These are phyloP conservation scores for Coemansia brasiliensis DNA, from an alignment of 192 early-diverging fungal species.

Conservation along the genomic window DNA sequence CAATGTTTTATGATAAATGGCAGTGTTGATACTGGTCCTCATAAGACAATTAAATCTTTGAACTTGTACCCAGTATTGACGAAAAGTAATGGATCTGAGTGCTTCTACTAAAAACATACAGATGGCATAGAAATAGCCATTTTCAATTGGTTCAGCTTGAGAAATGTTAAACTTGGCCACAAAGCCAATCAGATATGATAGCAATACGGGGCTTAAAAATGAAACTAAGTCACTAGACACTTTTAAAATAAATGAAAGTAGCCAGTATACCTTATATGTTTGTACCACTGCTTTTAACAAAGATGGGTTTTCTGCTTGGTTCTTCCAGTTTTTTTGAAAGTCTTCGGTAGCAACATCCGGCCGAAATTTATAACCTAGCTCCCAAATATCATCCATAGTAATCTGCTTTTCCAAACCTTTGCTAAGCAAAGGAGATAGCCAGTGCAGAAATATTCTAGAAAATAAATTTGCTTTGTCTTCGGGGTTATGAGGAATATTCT, in stretches of 20 bases:
- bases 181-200: slow-evolving; percentile 21
- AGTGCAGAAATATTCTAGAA: slow-evolving; percentile 65
- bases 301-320: slow-evolving; percentile 15
- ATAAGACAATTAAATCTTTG: neutral
- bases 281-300: neutral
- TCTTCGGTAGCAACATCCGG: slow-evolving; percentile 2
- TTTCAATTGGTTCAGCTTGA: slow-evolving; percentile 10
- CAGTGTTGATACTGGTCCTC: neutral
- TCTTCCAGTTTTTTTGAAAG: slow-evolving; percentile 20
- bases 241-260: slow-evolving; percentile 72
- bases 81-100: neutral
- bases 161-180: slow-evolving; percentile 11
- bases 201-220: slow-evolving; percentile 75
- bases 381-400: slow-evolving; percentile 1
- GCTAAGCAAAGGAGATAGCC: slow-evolving; percentile 81
- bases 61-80: neutral
- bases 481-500: neutral
- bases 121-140: slow-evolving; percentile 21
- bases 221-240: slow-evolving; percentile 64
- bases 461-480: slow-evolving; percentile 13
- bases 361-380: neutral
- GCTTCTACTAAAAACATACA: slow-evolving; percentile 15
- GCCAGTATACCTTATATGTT: slow-evolving; percentile 43
- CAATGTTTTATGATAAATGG: slow-evolving; percentile 20
- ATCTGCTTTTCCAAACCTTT: slow-evolving; percentile 70